phyloP scores from a whole-genome alignment of 495 filamentous ascomycete genomes.

The Chlorociboria aeruginascens region DNA sequence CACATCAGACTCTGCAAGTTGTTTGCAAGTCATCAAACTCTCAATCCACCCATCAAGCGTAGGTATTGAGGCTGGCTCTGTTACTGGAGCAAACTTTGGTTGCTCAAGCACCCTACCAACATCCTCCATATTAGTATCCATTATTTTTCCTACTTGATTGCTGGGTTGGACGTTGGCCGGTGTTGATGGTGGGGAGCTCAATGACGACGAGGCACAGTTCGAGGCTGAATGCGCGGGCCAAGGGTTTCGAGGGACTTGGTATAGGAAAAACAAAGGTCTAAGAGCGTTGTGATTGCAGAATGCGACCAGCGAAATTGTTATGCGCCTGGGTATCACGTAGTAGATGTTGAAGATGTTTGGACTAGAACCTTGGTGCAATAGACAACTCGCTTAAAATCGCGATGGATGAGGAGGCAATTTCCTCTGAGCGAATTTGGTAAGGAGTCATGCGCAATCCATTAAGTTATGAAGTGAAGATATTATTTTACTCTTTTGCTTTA shows the following conservation, averaged over 20 bases:
- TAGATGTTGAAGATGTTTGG: neutral
- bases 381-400: constrained; percentile 5
- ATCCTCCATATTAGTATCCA: constrained; percentile 99
- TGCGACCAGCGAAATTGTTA: neutral
- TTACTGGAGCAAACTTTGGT: constrained; percentile 54
- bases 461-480: too few species aligned
- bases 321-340: constrained; percentile 16
- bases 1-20: constrained; percentile 87
- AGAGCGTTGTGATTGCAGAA: neutral
- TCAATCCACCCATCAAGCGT: constrained; percentile 98
- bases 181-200: constrained; percentile 11
- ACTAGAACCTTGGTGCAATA: neutral
- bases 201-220: constrained; percentile 14
- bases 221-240: neutral
- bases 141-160: constrained; percentile 25
- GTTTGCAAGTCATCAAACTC: constrained; percentile 96
- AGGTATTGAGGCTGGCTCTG: constrained; percentile 79
- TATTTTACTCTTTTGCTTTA: too few species aligned
- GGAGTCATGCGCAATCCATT: neutral
- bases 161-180: constrained; percentile 46
- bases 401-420: neutral
- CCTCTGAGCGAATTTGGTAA: neutral
- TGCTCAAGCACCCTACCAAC: constrained; percentile 80
- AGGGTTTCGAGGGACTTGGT: constrained; percentile 1
- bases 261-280: neutral